Evolutionary conservation across 1,139 yeast species (phyloP).

Genomic region (Lodderomyces oxycetoniae): DNA sequence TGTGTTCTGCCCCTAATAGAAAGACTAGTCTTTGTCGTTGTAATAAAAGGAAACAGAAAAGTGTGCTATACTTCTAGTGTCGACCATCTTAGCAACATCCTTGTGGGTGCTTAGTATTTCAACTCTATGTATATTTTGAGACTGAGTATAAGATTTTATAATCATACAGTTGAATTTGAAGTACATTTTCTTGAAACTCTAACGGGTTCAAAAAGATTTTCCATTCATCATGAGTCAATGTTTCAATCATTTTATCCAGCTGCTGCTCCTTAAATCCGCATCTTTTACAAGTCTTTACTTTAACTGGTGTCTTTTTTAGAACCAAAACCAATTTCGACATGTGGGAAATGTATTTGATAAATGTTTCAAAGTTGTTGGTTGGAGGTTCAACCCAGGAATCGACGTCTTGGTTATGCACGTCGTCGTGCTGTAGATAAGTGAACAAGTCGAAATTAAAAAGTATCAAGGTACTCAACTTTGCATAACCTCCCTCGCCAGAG

Average conservation of each 20-base stretch:
- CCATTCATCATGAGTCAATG: slow-evolving; percentile 27
- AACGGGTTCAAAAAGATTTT: slow-evolving; percentile 24
- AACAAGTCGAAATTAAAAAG: slow-evolving; percentile 35
- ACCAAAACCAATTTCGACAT: slow-evolving; percentile 25
- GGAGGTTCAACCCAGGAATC: slow-evolving; percentile 20
- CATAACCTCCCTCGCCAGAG: slow-evolving; percentile 34
- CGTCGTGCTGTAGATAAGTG: slow-evolving; percentile 21
- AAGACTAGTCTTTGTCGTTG: no score
- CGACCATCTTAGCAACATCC: no score
- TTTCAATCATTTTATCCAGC: slow-evolving; percentile 15
- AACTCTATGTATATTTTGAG: slow-evolving; percentile 4
- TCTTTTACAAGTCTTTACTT: slow-evolving; percentile 27
- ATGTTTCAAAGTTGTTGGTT: slow-evolving; percentile 26
- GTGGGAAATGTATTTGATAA: slow-evolving; percentile 24
- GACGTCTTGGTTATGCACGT: slow-evolving; percentile 13
- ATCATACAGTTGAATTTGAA: slow-evolving; percentile 20
- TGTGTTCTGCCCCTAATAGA: no score
- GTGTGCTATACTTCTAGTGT: no score
- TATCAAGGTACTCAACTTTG: slow-evolving; percentile 22
- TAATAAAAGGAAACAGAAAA: no score
- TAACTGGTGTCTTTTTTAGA: slow-evolving; percentile 20
- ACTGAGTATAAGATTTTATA: slow-evolving; percentile 11
- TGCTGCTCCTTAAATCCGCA: slow-evolving; percentile 29
- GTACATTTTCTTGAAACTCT: slow-evolving; percentile 10
- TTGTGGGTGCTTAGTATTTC: neutral